Base-by-base conservation (phyloP, 208 protist species). In the Zelonia costaricensis region DNA sequence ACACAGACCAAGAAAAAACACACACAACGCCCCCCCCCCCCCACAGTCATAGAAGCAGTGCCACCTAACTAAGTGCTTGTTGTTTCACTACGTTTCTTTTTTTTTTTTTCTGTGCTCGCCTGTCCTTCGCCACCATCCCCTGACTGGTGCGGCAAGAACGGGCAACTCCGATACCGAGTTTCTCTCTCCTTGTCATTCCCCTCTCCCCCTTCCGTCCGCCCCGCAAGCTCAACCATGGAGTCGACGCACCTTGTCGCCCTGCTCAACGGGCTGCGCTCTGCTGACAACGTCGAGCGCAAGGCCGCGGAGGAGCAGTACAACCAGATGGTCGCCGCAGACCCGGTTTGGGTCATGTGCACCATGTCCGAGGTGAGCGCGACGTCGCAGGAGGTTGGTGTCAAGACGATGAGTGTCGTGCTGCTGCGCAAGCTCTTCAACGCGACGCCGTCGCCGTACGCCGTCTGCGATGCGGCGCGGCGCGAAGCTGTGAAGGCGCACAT, bases 251-350 rank as follows among this genome's bases (percentile, higher is more conserved):
- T 93, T 65, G 36, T 66, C 16, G 39, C 67, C 20, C 65, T 93
- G 20, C 59, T 94, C 16, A 56, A 43, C 33, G 68, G 62, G 2
- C 58, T 92, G 54, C 74, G 75, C 35, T 88, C 80, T 13, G 20
- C 76, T 5, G 76, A 95, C 51, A 95, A 95, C 58, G 63, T 69
- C 35, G 42, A 61, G 35, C 89, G 89, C 55, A 88, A 86, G 54
- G 65, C 74, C 7, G 86, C 86, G 4, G 89, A 95, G 64, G 82
- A 80, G 20, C 59, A 84, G 60, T 95, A 93, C 66, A 79, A 86
- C 13, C 33, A 16, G n/a, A 20, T 88, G 42, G 23, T 78, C 28
- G 60, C 58, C 16, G 36, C 58, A 20, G 76, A 88, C 35, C 72
- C 76, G 20, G 71, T 56, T 3, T 87, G 57, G 75, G 77, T 78